A percentile compares a stretch with the other conserved stretches of the same genome.
phyloP scores from a whole-genome alignment of 1,139 yeast genomes.

The Scheffersomyces titani region DNA sequence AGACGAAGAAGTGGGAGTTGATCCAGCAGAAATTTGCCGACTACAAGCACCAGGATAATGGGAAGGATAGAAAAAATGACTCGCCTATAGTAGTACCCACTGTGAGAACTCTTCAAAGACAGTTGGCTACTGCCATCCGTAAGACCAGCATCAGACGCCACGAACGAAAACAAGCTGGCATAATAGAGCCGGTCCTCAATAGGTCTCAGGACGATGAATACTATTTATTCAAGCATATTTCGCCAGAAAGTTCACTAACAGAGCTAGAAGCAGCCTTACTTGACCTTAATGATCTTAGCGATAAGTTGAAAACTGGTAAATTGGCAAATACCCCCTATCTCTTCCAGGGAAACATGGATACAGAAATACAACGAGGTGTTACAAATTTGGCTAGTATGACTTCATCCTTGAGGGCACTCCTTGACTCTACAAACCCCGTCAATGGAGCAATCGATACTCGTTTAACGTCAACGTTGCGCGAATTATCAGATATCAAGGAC shows the following conservation, averaged over 20 bases:
- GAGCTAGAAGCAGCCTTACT: conserved; percentile 32
- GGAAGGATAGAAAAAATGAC: conserved; percentile 1
- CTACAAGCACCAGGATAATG: conserved; percentile 2
- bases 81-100: conserved; percentile 28
- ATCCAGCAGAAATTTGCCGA: conserved; percentile 29
- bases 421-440: background rate
- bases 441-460: background rate
- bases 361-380: background rate
- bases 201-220: conserved; percentile 1
- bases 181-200: conserved; percentile 2
- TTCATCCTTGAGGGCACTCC: background rate
- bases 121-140: conserved; percentile 34
- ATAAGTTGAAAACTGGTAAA: conserved; percentile 31
- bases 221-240: conserved; percentile 16
- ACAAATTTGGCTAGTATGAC: background rate
- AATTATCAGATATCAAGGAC: background rate
- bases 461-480: background rate
- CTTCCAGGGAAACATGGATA: conserved; percentile 1
- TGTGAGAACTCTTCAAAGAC: conserved; percentile 39
- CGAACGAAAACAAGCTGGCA: conserved; percentile 9
- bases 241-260: conserved; percentile 18
- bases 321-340: conserved; percentile 15
- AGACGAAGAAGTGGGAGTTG: conserved; percentile 38
- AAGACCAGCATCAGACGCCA: conserved; percentile 23
- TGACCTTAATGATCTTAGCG: conserved; percentile 35